phyloP scores from a whole-genome alignment of 164 flowering plant species.

The Umbellularia californica region DNA sequence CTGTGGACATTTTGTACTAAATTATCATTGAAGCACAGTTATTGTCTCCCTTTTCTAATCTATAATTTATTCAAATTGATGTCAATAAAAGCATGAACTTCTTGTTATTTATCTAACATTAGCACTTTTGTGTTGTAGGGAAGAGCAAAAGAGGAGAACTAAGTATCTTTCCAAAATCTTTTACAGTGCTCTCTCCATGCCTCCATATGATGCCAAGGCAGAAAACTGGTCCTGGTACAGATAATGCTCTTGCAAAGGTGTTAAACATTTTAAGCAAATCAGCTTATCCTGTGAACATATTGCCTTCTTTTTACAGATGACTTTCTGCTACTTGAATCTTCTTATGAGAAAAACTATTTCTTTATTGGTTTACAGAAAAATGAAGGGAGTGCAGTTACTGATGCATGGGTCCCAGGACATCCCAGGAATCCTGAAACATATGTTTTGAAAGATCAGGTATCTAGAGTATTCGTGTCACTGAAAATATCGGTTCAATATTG shows the following conservation, averaged over 20 bases:
- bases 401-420: constrained; percentile 74
- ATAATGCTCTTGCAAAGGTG: constrained; percentile 14
- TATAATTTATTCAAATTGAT: not conserved
- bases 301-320: not conserved
- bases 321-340: not conserved
- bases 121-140: constrained; percentile 36
- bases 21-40: not conserved
- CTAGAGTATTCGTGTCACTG: not conserved
- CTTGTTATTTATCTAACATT: too few relatives aligned
- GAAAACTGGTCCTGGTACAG: constrained; percentile 45
- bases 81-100: not conserved
- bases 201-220: constrained; percentile 96
- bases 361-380: constrained; percentile 41
- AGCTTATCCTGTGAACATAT: not conserved
- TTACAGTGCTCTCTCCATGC: constrained; percentile 72
- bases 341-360: constrained; percentile 2
- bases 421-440: constrained; percentile 79
- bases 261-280: not conserved
- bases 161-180: constrained; percentile 74
- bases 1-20: not conserved
- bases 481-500: not conserved
- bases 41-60: not conserved
- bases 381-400: constrained; percentile 19
- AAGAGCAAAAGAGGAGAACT: constrained; percentile 90
- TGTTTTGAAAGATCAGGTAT: constrained; percentile 86